phyloP scores from a whole-genome alignment of 345 rosid species.

The Zanthoxylum bungeanum region DNA sequence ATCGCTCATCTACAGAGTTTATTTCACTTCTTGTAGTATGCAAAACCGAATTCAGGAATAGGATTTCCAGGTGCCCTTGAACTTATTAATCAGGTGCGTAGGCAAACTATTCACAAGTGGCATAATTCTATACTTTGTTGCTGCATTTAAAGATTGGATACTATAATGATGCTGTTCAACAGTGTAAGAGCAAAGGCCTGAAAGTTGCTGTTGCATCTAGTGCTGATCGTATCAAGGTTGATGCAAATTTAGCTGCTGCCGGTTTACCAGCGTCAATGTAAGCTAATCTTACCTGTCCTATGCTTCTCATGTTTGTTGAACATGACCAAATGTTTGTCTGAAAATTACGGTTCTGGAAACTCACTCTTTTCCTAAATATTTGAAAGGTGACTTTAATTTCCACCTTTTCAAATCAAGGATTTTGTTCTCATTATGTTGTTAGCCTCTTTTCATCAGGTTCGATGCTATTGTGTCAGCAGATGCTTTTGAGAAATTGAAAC shows the following conservation, averaged over 20 bases:
- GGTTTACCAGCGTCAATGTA: conserved; percentile 68
- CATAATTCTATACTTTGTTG: neutral
- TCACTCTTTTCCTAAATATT: neutral
- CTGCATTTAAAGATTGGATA: neutral
- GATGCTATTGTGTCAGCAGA: conserved; percentile 98
- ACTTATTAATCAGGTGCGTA: conserved; percentile 76
- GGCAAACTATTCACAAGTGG: neutral
- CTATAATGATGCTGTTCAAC: conserved; percentile 16
- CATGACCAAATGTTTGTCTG: neutral
- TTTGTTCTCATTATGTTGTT: conserved; percentile 17
- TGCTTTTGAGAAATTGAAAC: conserved; percentile 95
- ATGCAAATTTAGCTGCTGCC: conserved; percentile 94
- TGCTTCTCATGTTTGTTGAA: neutral
- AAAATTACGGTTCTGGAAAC: neutral
- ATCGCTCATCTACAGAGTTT: conserved; percentile 3
- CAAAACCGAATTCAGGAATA: conserved; percentile 92
- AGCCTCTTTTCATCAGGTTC: conserved; percentile 52
- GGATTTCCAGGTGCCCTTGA: conserved; percentile 95
- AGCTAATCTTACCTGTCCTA: conserved; percentile 20
- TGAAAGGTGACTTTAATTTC: neutral
- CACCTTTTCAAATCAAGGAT: neutral
- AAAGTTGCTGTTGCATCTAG: conserved; percentile 97
- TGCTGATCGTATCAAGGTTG: conserved; percentile 93
- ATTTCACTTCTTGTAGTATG: conserved; percentile 45
- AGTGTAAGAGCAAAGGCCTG: conserved; percentile 86